Percentiles rank a stretch among this genome's conserved stretches.
Conservation (phyloP, 2,329 filamentous ascomycete genomes). For the Chalaropsis ovoidea region DNA sequence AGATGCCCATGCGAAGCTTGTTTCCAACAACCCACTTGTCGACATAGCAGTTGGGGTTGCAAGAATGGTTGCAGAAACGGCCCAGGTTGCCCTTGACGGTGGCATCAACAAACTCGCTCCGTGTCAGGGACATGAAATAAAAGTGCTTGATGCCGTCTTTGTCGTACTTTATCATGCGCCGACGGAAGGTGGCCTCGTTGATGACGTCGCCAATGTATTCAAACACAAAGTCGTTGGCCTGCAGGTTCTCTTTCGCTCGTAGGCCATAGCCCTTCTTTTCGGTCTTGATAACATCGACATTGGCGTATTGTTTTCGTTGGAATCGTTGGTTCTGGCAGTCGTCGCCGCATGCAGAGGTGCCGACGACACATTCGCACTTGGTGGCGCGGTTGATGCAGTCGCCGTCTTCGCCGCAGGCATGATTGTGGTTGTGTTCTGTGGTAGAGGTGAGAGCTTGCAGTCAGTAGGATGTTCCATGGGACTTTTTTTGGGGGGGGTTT, state of each 20-base stretch:
- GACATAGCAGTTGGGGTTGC: conserved; percentile 96
- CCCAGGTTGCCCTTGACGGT: conserved; percentile 94
- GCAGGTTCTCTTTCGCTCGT: conserved; percentile 65
- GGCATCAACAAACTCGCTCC: conserved; percentile 93
- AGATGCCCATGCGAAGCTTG: conserved; percentile 98
- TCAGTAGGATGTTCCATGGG: not conserved
- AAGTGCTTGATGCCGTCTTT: conserved; percentile 97
- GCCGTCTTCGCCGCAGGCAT: conserved; percentile 88
- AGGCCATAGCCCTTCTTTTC: conserved; percentile 96
- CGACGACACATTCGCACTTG: conserved; percentile 85
- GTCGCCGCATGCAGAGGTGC: conserved; percentile 68
- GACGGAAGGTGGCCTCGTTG: conserved; percentile 78
- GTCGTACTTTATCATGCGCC: conserved; percentile 87
- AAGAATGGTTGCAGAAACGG: conserved; percentile 97
- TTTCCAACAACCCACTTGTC: conserved; percentile 99
- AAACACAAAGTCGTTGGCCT: conserved; percentile 83
- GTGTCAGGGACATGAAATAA: conserved; percentile 98
- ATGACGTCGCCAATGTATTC: conserved; percentile 99
- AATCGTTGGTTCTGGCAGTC: conserved; percentile 93
- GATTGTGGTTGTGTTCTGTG: conserved; percentile 55
- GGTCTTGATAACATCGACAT: conserved; percentile 91
- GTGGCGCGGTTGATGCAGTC: conserved; percentile 98
- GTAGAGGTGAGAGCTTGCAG: not conserved
- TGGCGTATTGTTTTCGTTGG: conserved; percentile 76
- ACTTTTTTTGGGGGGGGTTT: not conserved